Conservation (phyloP, 1,284 basidiomycete genomes). For the Coniophora puteana region DNA sequence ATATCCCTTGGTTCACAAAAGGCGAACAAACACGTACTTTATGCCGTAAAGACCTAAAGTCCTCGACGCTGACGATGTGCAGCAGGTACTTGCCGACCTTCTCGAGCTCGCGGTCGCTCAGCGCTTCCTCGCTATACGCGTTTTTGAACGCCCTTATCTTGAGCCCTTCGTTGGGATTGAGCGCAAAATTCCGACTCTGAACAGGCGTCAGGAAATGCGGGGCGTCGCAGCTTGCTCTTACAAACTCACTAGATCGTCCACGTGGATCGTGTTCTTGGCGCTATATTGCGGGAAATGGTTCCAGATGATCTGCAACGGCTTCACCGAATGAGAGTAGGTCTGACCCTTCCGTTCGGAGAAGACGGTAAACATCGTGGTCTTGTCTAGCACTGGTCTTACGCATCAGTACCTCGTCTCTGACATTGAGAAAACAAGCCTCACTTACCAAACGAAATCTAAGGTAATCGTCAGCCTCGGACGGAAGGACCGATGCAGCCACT, state of each 20-base stretch:
- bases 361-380: constrained; percentile 87
- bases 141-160: constrained; percentile 82
- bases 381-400: constrained; percentile 65
- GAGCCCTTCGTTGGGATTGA: constrained; percentile 82
- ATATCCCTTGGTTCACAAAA: no score
- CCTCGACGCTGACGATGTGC: constrained; percentile 48
- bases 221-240: neutral
- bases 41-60: constrained; percentile 57
- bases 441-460: constrained; percentile 56
- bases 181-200: constrained; percentile 79
- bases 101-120: constrained; percentile 64
- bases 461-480: constrained; percentile 5
- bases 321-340: constrained; percentile 78
- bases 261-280: constrained; percentile 79
- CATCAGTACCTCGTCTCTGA: constrained; percentile 7
- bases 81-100: constrained; percentile 64
- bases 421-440: constrained; percentile 3
- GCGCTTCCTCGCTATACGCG: constrained; percentile 59
- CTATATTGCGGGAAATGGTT: constrained; percentile 78
- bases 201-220: constrained; percentile 4
- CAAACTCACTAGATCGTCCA: constrained; percentile 73
- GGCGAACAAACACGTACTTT: constrained; percentile 52
- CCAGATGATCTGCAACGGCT: constrained; percentile 86
- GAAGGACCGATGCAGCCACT: constrained; percentile 11
- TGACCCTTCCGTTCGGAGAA: constrained; percentile 74